These are phyloP conservation scores for Sparassis latifolia DNA, from an alignment of 1,284 basidiomycete species.

Conservation along the genomic window DNA sequence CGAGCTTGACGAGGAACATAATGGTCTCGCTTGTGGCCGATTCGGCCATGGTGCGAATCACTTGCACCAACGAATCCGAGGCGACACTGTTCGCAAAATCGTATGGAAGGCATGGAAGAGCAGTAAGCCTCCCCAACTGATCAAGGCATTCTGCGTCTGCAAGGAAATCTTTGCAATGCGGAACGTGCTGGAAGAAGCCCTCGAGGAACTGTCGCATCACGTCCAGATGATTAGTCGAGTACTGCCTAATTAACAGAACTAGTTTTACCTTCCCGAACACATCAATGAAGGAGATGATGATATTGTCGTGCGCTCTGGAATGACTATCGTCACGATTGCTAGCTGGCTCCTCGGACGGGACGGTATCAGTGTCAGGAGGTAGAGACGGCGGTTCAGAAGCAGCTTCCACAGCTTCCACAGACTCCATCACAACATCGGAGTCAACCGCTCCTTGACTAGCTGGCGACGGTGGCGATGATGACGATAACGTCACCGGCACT, in stretches of 20 bases:
- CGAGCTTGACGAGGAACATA: conserved; percentile 63
- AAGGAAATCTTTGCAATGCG: conserved; percentile 91
- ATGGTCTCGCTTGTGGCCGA: conserved; percentile 77
- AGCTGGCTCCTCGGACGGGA: conserved; percentile 6
- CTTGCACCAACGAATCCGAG: conserved; percentile 81
- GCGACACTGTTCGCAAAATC: conserved; percentile 82
- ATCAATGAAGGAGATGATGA: conserved; percentile 71
- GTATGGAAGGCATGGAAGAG: conserved; percentile 84
- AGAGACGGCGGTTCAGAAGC: background rate
- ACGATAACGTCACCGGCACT: conserved; percentile 27
- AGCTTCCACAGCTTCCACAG: conserved; percentile 16
- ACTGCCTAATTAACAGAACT: background rate
- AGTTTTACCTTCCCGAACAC: conserved; percentile 60
- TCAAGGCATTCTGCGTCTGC: conserved; percentile 69
- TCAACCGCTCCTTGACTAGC: conserved; percentile 16
- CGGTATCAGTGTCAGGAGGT: conserved; percentile 2
- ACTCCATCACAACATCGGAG: conserved; percentile 46
- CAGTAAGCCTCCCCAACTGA: conserved; percentile 71
- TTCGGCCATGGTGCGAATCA: conserved; percentile 87
- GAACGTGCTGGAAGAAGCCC: conserved; percentile 87
- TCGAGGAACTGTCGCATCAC: conserved; percentile 68
- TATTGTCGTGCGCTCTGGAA: conserved; percentile 61
- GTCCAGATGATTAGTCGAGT: background rate
- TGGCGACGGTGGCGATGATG: conserved; percentile 13
- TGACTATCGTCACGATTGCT: conserved; percentile 28